Evolutionary conservation across 805 yeast species (phyloP).

Genomic region (Starmerella sirachaensis): DNA sequence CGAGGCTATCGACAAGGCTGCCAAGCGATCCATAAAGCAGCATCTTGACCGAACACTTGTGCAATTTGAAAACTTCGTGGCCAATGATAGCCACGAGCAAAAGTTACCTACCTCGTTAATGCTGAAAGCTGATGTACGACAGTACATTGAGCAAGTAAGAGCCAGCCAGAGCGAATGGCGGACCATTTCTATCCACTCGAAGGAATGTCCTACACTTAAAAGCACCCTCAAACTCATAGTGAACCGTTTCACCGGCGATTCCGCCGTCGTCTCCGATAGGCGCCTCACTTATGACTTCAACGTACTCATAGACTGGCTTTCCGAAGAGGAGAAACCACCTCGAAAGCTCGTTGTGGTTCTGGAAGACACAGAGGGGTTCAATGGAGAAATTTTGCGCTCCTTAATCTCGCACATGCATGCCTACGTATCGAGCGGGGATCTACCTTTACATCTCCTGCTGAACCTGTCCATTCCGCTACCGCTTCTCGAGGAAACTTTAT

Average conservation of each 20-base stretch:
- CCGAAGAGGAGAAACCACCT: conserved; percentile 1
- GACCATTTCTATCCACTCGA: conserved; percentile 26
- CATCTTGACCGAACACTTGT: not conserved
- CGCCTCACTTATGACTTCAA: conserved; percentile 31
- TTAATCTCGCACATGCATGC: conserved; percentile 27
- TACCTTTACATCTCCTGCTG: conserved; percentile 29
- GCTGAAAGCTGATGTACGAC: conserved; percentile 8
- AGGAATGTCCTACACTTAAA: conserved; percentile 29
- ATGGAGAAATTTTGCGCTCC: conserved; percentile 23
- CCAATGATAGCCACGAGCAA: not conserved
- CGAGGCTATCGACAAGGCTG: conserved; percentile 1
- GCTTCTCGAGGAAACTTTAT: conserved; percentile 28
- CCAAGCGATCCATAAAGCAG: not conserved
- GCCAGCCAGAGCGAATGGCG: conserved; percentile 8
- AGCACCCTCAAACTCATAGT: conserved; percentile 28
- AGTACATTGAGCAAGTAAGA: conserved; percentile 1
- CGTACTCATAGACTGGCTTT: conserved; percentile 28
- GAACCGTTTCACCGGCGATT: conserved; percentile 22
- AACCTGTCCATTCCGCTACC: conserved; percentile 30
- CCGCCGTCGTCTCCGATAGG: conserved; percentile 23
- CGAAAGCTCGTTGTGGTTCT: conserved; percentile 24
- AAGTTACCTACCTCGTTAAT: conserved; percentile 7
- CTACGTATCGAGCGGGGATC: conserved; percentile 21
- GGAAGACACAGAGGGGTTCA: conserved; percentile 33
- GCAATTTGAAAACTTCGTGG: conserved; percentile 3